Evolutionary conservation across 495 filamentous ascomycete species (phyloP).

Genomic region (Neohortaea acidophila): DNA sequence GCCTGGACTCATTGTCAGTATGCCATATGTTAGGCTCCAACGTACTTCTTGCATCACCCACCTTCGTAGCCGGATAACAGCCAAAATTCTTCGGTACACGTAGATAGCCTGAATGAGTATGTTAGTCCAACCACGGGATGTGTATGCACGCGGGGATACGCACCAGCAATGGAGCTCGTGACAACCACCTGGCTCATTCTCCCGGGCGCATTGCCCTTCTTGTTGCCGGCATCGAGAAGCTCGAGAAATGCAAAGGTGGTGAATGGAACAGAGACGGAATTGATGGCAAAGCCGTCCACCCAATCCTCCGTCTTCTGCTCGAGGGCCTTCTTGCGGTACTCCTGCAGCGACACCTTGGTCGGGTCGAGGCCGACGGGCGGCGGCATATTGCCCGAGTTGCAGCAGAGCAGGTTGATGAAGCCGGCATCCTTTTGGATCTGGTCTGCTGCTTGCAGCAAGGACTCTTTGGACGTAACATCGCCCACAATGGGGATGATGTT

Average conservation of each 20-base stretch:
- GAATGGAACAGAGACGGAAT: slow-evolving; percentile 27
- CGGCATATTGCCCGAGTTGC: slow-evolving; percentile 17
- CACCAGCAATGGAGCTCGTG: slow-evolving; percentile 21
- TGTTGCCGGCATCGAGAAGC: slow-evolving; percentile 32
- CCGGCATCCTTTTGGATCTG: slow-evolving; percentile 28
- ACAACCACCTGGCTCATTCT: slow-evolving; percentile 28
- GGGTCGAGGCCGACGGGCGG: slow-evolving; percentile 7
- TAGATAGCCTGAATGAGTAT: too few species aligned
- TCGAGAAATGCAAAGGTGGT: slow-evolving; percentile 31
- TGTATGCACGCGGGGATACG: slow-evolving; percentile 19
- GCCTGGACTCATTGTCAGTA: slow-evolving; percentile 18
- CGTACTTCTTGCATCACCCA: too few species aligned
- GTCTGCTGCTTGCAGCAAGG: slow-evolving; percentile 23
- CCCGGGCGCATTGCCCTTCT: slow-evolving; percentile 17
- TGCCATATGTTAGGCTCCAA: too few species aligned
- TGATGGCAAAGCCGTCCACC: slow-evolving; percentile 24
- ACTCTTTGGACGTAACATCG: slow-evolving; percentile 32
- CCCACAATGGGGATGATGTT: slow-evolving; percentile 27
- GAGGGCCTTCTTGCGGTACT: slow-evolving; percentile 14
- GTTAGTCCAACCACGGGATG: slow-evolving; percentile 2
- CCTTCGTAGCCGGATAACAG: slow-evolving; percentile 25
- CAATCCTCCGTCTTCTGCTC: slow-evolving; percentile 14
- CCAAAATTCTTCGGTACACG: too few species aligned
- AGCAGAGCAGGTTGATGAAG: slow-evolving; percentile 24
- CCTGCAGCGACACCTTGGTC: slow-evolving; percentile 7